Evolutionary conservation across 129 eudicot genomes (phyloP), one percentile per base, ranked within the genome.

Genomic region (Mikania micrantha): DNA sequence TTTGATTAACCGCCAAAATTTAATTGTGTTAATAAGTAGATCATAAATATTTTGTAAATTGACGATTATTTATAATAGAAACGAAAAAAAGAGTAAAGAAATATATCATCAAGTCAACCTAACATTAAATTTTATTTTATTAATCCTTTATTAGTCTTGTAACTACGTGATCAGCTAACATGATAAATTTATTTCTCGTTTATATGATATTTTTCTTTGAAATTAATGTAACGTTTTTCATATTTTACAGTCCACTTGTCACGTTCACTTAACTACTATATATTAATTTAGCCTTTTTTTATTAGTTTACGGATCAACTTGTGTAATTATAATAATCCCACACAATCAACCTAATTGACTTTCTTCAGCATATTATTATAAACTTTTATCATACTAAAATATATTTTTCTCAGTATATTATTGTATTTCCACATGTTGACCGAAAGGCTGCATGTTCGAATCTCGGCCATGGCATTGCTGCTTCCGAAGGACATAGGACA

Each of bases 181-280:
- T 6, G 44, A 22, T n/a, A 9, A 61, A 10, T 9, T 9, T 21
- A 36, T 11, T 16, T 11, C 2, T 21, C 28, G 0, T 2, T 53
- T 35, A 20, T 24, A 21, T 15, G 21, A 71, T 44, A 39, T 7
- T 64, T n/a, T 35, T 20, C n/a, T 6, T 21, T 38, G 25, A 41
- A 20, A 7, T n/a, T n/a, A n/a, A 9, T 19, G 4, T 13, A 4
- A 1, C 7, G 16, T 10, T 12, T 11, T 74, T 58, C 4, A 6
- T 75, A 16, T 45, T 67, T 41, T 45, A 75, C 29, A 39, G 24
- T 59, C 74, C 64, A 67, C 58, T 75, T 67, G 74, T 15, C 74
- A 75, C 28, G 20, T 75, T 69, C 54, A 16, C 27, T 34, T 27
- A 16, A 35, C 13, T n/a, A n/a, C n/a, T 10, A 12, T 17, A n/a